These are phyloP conservation scores for Coprinopsis strossmayeri DNA, from an alignment of 768 basidiomycete genomes.

Conservation along the genomic window DNA sequence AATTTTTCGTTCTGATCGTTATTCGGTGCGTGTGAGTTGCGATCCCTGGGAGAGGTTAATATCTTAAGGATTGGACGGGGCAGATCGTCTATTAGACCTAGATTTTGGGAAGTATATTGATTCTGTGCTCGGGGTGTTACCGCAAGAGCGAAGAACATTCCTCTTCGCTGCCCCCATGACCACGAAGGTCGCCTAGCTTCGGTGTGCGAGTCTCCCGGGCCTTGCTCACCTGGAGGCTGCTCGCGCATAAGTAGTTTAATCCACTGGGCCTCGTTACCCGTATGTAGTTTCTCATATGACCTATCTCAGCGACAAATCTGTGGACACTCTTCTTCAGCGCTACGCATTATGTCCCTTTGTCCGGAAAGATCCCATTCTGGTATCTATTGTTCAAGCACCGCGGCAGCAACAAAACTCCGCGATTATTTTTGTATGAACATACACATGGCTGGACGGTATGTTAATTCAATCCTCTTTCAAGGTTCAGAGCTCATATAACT, in stretches of 20 bases:
- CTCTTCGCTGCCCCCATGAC: slow-evolving; percentile 99
- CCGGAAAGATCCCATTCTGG: slow-evolving; percentile 87
- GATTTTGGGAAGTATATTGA: slow-evolving; percentile 95
- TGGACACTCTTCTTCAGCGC: slow-evolving; percentile 90
- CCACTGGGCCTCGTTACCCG: neutral
- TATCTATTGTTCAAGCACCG: slow-evolving; percentile 87
- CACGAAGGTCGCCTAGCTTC: slow-evolving; percentile 93
- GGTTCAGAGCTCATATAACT: too few relatives aligned
- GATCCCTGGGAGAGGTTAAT: too few relatives aligned
- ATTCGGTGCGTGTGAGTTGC: slow-evolving; percentile 39
- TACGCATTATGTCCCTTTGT: slow-evolving; percentile 90
- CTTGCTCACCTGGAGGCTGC: slow-evolving; percentile 91
- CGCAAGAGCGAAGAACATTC: slow-evolving; percentile 90
- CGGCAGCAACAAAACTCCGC: slow-evolving; percentile 86
- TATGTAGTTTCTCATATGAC: too few relatives aligned
- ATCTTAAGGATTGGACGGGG: slow-evolving; percentile 89
- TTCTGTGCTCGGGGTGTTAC: slow-evolving; percentile 92
- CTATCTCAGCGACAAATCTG: slow-evolving; percentile 86
- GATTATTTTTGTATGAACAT: slow-evolving; percentile 97
- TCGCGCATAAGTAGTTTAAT: slow-evolving; percentile 60
- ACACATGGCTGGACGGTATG: slow-evolving; percentile 80
- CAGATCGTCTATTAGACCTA: slow-evolving; percentile 92
- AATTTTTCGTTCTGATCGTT: slow-evolving; percentile 85
- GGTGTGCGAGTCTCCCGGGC: slow-evolving; percentile 87
- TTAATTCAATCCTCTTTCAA: too few relatives aligned